phyloP scores from a whole-genome alignment of 73 alveolate genomes.

The Paramecium pentaurelia region DNA sequence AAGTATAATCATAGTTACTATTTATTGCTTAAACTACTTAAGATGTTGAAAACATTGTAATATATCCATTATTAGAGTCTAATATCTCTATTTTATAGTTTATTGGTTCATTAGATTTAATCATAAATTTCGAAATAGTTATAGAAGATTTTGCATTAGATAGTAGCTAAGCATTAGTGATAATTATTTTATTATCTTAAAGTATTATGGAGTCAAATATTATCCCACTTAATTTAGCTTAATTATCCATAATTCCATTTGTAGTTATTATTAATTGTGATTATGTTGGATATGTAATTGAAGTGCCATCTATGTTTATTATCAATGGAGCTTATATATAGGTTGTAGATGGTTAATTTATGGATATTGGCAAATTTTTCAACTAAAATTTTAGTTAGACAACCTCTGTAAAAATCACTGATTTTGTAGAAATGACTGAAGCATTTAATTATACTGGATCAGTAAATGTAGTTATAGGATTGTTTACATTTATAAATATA shows the following conservation, averaged over 20 bases:
- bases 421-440: neutral
- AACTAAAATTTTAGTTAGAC: neutral
- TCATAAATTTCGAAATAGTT: neutral
- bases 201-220: neutral
- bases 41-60: neutral
- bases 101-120: neutral
- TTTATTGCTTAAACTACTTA: neutral
- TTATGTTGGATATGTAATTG: neutral
- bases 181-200: neutral
- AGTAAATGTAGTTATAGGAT: slow-evolving; percentile 5
- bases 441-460: neutral
- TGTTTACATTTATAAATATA: neutral
- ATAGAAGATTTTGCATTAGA: neutral
- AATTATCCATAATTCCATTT: neutral
- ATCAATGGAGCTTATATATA: neutral
- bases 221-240: neutral
- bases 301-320: neutral
- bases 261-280: neutral
- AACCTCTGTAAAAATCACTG: neutral
- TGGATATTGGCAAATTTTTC: neutral
- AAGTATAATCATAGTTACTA: neutral
- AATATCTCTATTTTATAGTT: neutral
- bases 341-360: neutral
- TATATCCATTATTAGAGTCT: neutral
- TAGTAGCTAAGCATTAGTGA: neutral